phyloP scores from a whole-genome alignment of 495 filamentous ascomycete genomes.

The Podospora pseudocomata region DNA sequence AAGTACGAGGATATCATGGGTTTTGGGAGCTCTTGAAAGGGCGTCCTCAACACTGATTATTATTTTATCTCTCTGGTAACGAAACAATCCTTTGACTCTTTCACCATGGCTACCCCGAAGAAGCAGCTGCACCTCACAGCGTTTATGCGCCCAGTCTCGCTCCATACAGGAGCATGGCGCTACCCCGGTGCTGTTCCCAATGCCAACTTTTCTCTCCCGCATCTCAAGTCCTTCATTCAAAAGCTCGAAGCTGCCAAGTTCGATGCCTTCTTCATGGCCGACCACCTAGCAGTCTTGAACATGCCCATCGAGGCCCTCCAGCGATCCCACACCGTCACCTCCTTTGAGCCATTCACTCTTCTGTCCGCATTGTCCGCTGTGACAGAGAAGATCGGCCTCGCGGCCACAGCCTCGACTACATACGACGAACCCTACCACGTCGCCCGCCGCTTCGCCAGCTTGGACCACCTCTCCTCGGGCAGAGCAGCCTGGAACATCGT shows the following conservation, averaged over 20 bases:
- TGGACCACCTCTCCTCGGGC: conserved; percentile 58
- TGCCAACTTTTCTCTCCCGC: conserved; percentile 57
- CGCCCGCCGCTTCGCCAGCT: conserved; percentile 54
- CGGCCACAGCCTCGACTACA: conserved; percentile 52
- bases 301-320: conserved; percentile 56
- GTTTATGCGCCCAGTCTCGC: conserved; percentile 56
- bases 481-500: conserved; percentile 65
- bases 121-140: conserved; percentile 51
- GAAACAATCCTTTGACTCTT: neutral
- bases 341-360: conserved; percentile 48
- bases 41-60: neutral
- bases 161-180: conserved; percentile 58
- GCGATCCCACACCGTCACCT: conserved; percentile 56
- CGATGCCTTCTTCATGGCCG: conserved; percentile 62
- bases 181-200: conserved; percentile 54
- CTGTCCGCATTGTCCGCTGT: conserved; percentile 50
- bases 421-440: conserved; percentile 56
- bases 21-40: neutral
- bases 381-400: conserved; percentile 50
- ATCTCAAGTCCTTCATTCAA: conserved; percentile 51
- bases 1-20: neutral
- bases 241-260: conserved; percentile 58
- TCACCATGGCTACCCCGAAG: neutral
- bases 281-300: conserved; percentile 56
- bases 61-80: too few species aligned